Evolutionary conservation across 2,329 filamentous ascomycete species (phyloP), one percentile per base, ranked within the genome.

Genomic region (Calonectria crousiana): DNA sequence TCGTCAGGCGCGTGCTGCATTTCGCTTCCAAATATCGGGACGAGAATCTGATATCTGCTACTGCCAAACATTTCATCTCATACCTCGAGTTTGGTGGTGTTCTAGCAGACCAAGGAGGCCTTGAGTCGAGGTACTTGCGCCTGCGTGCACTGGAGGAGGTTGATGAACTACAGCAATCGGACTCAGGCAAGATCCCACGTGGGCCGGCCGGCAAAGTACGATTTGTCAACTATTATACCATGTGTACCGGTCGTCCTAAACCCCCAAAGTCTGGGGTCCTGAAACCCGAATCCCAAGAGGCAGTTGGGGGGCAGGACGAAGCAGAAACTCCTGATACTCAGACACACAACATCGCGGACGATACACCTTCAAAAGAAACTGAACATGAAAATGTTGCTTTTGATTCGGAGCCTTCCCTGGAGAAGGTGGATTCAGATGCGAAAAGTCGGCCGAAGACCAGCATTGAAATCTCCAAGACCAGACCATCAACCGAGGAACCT

Each of bases 181-280:
- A 77, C 23, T 34, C 72, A 71, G 58, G 77, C 4, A 66, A 77
- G 1, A 74, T 77, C 23, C 72, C 77, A 3, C 47, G 67, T 16
- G 73, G 73, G 2, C 73, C 85, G 4, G 80, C 86, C 2, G 86
- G 87, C 3, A 88, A 93, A 67, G 90, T 97, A 14, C 90, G 95
- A 20, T 98, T 98, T 80, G 89, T 95, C 72, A 98, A 98, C 82
- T 98, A 98, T 83, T 98, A 96, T 82, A 98, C 95, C 1, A 90
- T 94, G n/a, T 95, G 94, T 77, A 93, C 93, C 13, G 95, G 95
- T 4, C 89, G 91, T 73, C 89, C 89, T 2, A 95, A 94, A 78
- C 69, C 76, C 6, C 78, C 80, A 23, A 81, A 81, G 38, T 6
- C 67, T 9, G 72, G 67, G 1, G 69, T 74, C 9, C 71, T 69